Conservation (phyloP, 2,329 filamentous ascomycete genomes). For the Acrodontium crateriforme region DNA sequence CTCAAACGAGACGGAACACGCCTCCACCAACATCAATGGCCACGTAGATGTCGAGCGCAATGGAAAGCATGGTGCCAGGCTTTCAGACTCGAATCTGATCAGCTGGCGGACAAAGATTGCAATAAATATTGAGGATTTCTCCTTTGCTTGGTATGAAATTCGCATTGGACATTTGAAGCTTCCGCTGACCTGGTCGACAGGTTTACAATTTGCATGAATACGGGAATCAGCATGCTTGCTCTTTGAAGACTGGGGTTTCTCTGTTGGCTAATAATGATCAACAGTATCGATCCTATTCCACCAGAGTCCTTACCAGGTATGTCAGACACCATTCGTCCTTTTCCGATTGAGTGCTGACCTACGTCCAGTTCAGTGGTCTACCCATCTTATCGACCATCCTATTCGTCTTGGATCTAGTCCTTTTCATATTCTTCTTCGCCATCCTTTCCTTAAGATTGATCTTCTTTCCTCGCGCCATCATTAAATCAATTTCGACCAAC, state of each 20-base stretch:
- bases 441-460: constrained; percentile 5
- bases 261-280: neutral
- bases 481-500: constrained; percentile 4
- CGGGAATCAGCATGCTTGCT: constrained; percentile 4
- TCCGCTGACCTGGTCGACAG: neutral
- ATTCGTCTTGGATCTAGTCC: constrained; percentile 8
- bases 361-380: constrained; percentile 6
- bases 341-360: neutral
- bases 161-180: neutral
- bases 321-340: neutral
- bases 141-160: constrained; percentile 4
- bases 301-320: constrained; percentile 7
- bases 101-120: constrained; percentile 1
- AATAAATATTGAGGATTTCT: constrained; percentile 5
- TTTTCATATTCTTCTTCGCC: constrained; percentile 5
- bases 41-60: neutral
- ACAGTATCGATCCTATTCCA: constrained; percentile 7
- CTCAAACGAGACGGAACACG: no score
- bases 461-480: constrained; percentile 4
- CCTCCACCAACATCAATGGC: no score
- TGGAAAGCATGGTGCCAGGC: neutral
- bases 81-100: neutral
- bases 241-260: neutral
- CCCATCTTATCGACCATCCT: constrained; percentile 7
- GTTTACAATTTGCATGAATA: constrained; percentile 9